Percentiles rank a stretch among this genome's conserved stretches.
These are phyloP conservation scores for Oenanthe sinensis DNA, from an alignment of 129 eudicot species.

Conservation along the genomic window DNA sequence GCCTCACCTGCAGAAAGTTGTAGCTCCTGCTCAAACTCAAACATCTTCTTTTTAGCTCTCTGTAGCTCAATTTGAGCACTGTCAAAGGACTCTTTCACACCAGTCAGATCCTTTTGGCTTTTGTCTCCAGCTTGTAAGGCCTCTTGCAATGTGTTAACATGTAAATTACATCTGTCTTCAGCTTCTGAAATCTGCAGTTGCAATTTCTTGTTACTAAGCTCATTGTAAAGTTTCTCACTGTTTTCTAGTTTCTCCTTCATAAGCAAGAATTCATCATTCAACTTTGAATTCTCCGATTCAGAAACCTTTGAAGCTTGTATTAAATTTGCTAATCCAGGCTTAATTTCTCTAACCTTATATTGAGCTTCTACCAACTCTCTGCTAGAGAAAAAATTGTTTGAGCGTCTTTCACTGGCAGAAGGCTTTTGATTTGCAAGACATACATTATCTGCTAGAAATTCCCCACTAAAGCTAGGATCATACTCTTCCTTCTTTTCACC, in stretches of 20 bases:
- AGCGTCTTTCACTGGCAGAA: conserved; percentile 20
- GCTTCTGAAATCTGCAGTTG: conserved; percentile 19
- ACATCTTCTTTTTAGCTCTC: conserved; percentile 45
- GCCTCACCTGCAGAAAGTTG: conserved; percentile 51
- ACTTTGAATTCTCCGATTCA: conserved; percentile 52
- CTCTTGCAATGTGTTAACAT: too few species aligned
- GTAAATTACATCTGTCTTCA: too few species aligned
- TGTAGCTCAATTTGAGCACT: too few species aligned
- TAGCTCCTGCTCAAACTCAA: conserved; percentile 54
- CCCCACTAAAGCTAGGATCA: too few species aligned
- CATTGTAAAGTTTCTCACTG: conserved; percentile 44
- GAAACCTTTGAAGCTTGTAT: conserved; percentile 47
- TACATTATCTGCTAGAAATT: conserved; percentile 42
- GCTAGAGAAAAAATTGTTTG: conserved; percentile 25
- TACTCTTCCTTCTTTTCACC: too few species aligned
- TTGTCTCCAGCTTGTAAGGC: too few species aligned
- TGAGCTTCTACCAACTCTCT: conserved; percentile 68
- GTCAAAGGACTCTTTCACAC: too few species aligned
- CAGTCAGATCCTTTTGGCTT: too few species aligned
- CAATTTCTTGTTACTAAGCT: conserved; percentile 49
- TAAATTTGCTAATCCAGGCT: conserved; percentile 51
- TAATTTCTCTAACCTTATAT: conserved; percentile 62
- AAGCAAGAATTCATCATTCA: conserved; percentile 45
- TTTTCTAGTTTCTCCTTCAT: conserved; percentile 47
- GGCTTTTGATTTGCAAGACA: conserved; percentile 29